A percentile compares a stretch with the other conserved stretches of the same genome.
Conservation (phyloP, 306 rosid genomes). For the Castanopsis chinensis region DNA sequence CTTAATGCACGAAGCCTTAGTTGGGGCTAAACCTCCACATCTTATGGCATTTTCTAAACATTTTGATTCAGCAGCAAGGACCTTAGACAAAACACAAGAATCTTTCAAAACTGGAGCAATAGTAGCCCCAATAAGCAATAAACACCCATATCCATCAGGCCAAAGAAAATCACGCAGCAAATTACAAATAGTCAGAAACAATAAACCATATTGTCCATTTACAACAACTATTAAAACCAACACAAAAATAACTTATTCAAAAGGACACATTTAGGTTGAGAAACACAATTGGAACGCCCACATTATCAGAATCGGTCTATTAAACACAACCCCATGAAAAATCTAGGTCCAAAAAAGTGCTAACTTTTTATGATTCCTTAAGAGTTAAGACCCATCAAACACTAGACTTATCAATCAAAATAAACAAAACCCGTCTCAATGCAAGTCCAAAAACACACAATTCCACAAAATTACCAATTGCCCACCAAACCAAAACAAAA, state of each 20-base stretch:
- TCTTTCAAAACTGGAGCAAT: conserved; percentile 7
- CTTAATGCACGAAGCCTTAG: conserved; percentile 76
- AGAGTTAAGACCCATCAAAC: background rate
- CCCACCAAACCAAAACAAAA: background rate
- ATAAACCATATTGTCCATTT: background rate
- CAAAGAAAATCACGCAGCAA: background rate
- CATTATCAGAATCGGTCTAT: too few relatives aligned
- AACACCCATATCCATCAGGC: background rate
- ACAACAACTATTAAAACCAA: background rate
- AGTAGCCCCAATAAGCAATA: background rate
- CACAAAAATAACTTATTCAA: background rate
- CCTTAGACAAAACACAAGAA: conserved; percentile 41
- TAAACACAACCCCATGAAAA: too few relatives aligned
- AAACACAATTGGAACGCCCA: too few relatives aligned
- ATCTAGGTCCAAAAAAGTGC: too few relatives aligned
- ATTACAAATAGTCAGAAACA: background rate
- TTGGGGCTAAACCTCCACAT: conserved; percentile 87
- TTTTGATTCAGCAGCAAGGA: conserved; percentile 57
- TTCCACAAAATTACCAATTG: background rate
- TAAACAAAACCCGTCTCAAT: background rate
- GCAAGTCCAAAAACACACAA: background rate
- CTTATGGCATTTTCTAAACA: conserved; percentile 75
- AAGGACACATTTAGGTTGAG: background rate
- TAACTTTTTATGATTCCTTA: background rate
- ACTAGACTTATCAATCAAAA: background rate